Evolutionary conservation across 129 eudicot genomes (phyloP), one percentile per base, ranked within the genome.

Genomic region (Artemisia tridentata): DNA sequence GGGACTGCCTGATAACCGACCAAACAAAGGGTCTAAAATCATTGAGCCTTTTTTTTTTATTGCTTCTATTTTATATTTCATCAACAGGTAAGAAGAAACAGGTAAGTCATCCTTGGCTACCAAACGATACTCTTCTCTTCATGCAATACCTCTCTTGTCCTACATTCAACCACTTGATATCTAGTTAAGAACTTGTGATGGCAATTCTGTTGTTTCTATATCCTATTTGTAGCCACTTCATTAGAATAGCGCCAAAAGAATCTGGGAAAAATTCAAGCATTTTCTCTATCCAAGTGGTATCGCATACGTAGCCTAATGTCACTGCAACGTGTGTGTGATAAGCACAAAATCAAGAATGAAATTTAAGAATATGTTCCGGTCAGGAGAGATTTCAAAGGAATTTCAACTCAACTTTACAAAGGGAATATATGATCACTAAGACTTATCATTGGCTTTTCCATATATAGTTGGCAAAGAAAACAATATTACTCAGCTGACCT

Each of bases 51-150:
- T 78, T 45, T n/a, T n/a, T n/a, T n/a, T n/a, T n/a, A n/a, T n/a
- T n/a, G n/a, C n/a, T n/a, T n/a, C n/a, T n/a, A n/a, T n/a, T n/a
- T n/a, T n/a, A n/a, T n/a, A n/a, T n/a, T n/a, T n/a, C n/a, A n/a
- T n/a, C n/a, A n/a, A n/a, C n/a, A n/a, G 53, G 64, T 52, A 57
- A 41, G 57, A 65, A 64, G 77, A 31, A 71, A 67, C 80, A 84
- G 85, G 87, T 88, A 86, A 86, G 91, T 83, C 91, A 83, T 83
- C 88, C 85, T 83, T 86, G 88, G 91, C 91, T 85, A 82, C 78
- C 84, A 73, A 82, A 83, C 84, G 3, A 71, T 41, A 68, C 80
- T 77, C 85, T 80, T 66, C 31, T 67, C 73, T 71, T 77, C 81
- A 81, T 84, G 85, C 73, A 78, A 84, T 52, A 66, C 83, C 81